Conservation (phyloP, 805 yeast species). For the Starmerella stigmatis region DNA sequence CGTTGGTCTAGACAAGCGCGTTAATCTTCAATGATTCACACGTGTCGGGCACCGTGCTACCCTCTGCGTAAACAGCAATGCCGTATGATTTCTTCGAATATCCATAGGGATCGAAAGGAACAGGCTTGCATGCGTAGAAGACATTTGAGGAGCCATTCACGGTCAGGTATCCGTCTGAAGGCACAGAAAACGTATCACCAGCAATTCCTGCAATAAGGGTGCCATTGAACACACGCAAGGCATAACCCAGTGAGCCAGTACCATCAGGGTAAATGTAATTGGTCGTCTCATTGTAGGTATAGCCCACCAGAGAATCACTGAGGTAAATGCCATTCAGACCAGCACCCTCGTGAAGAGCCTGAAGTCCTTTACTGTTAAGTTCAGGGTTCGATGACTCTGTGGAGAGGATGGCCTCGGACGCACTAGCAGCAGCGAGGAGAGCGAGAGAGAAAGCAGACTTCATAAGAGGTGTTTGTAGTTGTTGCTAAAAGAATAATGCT, state of each 20-base stretch:
- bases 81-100: slow-evolving; percentile 1
- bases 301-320: neutral
- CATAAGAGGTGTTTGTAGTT: neutral
- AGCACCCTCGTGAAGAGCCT: slow-evolving; percentile 7
- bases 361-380: neutral
- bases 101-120: slow-evolving; percentile 1
- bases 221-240: neutral
- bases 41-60: slow-evolving; percentile 1
- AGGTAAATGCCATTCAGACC: slow-evolving; percentile 2
- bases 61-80: neutral
- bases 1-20: neutral
- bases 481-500: too few species aligned
- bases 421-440: neutral
- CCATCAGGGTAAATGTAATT: neutral
- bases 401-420: neutral
- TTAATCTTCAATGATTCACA: slow-evolving; percentile 2
- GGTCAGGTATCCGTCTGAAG: neutral
- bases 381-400: neutral
- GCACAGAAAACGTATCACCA: neutral
- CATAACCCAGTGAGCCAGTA: neutral
- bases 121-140: slow-evolving; percentile 5
- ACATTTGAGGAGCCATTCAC: slow-evolving; percentile 7
- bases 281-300: slow-evolving; percentile 1
- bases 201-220: slow-evolving; percentile 1
- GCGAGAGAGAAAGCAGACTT: neutral